These are phyloP conservation scores for Aspergillus nomiae DNA, from an alignment of 2,329 filamentous ascomycete species.

Conservation along the genomic window DNA sequence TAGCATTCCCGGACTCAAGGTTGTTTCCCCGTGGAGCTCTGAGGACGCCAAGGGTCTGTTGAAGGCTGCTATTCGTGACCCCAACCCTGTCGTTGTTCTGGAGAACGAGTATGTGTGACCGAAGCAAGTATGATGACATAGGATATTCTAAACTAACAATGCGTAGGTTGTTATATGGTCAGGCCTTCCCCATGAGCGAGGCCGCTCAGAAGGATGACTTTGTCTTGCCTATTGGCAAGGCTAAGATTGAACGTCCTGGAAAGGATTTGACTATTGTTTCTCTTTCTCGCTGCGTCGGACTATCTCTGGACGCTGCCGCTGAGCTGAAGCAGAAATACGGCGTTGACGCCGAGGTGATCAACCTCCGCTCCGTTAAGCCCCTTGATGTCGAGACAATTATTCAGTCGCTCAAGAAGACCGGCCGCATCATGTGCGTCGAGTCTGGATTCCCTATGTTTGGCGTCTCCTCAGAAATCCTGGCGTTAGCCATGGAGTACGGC, in stretches of 20 bases:
- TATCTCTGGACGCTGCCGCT: constrained; percentile 84
- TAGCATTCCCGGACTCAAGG: constrained; percentile 95
- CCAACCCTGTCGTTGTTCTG: constrained; percentile 90
- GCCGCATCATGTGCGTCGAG: constrained; percentile 86
- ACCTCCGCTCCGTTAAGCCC: constrained; percentile 96
- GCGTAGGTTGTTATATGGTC: constrained; percentile 78
- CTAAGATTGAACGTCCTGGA: constrained; percentile 95
- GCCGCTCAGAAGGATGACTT: constrained; percentile 96
- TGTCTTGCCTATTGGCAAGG: constrained; percentile 95
- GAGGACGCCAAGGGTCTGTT: constrained; percentile 98
- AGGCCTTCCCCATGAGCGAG: constrained; percentile 95
- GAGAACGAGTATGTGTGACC: constrained; percentile 69
- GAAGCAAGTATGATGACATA: neutral
- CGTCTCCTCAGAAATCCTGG: constrained; percentile 88
- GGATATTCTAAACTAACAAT: constrained; percentile 27
- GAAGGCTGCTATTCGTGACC: constrained; percentile 97
- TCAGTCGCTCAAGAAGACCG: constrained; percentile 98
- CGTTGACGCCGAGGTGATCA: constrained; percentile 93
- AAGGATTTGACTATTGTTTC: constrained; percentile 96
- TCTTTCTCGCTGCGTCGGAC: constrained; percentile 92
- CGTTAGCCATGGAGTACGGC: constrained; percentile 93
- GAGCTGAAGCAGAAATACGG: constrained; percentile 95
- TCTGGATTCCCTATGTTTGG: constrained; percentile 96
- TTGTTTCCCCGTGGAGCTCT: constrained; percentile 91
- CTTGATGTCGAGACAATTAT: constrained; percentile 93